These are phyloP conservation scores for Fusarium solani-melongenae DNA, from an alignment of 2,329 filamentous ascomycete species.

Conservation along the genomic window DNA sequence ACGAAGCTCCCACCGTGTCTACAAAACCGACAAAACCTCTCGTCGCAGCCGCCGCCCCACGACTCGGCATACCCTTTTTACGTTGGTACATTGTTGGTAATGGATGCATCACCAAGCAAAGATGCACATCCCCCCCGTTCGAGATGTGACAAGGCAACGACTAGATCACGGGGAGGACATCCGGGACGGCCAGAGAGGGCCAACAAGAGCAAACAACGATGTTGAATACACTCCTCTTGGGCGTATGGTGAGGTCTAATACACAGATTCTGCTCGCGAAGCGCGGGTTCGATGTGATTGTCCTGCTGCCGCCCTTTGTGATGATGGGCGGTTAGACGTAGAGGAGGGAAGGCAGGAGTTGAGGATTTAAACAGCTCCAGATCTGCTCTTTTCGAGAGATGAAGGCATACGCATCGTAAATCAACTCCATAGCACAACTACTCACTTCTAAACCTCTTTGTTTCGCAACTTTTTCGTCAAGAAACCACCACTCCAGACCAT, in stretches of 20 bases:
- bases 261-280: background rate
- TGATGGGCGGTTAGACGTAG: background rate
- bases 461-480: background rate
- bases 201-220: background rate
- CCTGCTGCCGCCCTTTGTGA: background rate
- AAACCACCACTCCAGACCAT: slow-evolving; percentile 7
- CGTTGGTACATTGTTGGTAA: background rate
- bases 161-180: slow-evolving; percentile 22
- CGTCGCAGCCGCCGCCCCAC: slow-evolving; percentile 23
- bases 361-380: slow-evolving; percentile 23
- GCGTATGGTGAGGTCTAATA: background rate
- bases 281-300: slow-evolving; percentile 14
- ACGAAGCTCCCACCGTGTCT: slow-evolving; percentile 15
- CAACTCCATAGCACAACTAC: background rate
- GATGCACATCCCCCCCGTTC: no score
- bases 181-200: background rate
- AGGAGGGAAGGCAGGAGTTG: slow-evolving; percentile 2
- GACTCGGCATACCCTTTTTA: slow-evolving; percentile 2
- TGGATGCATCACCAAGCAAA: background rate
- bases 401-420: background rate
- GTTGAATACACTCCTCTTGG: slow-evolving; percentile 1
- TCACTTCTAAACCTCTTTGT: background rate
- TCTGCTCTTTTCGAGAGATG: background rate
- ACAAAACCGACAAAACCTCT: slow-evolving; percentile 15
- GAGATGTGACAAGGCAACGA: slow-evolving; percentile 17